Evolutionary conservation across 192 early-diverging fungal species (phyloP), one percentile per base, ranked within the genome.

Genomic region (Linnemannia hyalina): DNA sequence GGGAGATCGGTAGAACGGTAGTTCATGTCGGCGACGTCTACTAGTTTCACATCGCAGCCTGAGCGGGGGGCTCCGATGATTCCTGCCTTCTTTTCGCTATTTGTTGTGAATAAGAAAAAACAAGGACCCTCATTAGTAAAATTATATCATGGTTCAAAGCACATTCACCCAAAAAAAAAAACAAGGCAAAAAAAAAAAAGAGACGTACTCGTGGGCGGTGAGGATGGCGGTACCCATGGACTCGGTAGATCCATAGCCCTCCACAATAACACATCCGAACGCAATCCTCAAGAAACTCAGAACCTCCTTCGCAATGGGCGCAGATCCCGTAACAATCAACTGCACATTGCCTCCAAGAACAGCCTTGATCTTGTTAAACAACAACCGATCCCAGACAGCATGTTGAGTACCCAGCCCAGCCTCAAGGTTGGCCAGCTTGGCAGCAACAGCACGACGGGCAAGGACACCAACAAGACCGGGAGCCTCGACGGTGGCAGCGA

Each of bases 21-120:
- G 81, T 93, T 93, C 95, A 97, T 95, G 47, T 95, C 94, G 10
- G 97, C 95, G 6, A 98, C 93, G 82, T 98, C 97, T 2, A 91
- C 90, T 18, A 98, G 91, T 80, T 96, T 98, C 60, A 96, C 60
- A 84, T 97, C 94, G 35, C 89, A 80, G 36, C 90, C 52, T 5
- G 70, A 35, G 20, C 75, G 65, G 35, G 96, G 96, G 20, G 91
- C 76, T 15, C 97, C 97, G 22, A 97, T 93, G 78, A 96, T 93
- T 8, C 97, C 96, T 1, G 94, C 84, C 72, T 90, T 89, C 55
- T 90, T 91, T 71, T 98, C 97, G 72, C 91, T 91, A 32, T 85
- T 26, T 9, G n/a, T 23, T 23, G 4, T 20, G 18, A 18, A 18
- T 55, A 60, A 9, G 8, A 29, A 29, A 10, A 29, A n/a, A 8